phyloP scores from a whole-genome alignment of 495 filamentous ascomycete species.

The Aspergillus sclerotioniger region DNA sequence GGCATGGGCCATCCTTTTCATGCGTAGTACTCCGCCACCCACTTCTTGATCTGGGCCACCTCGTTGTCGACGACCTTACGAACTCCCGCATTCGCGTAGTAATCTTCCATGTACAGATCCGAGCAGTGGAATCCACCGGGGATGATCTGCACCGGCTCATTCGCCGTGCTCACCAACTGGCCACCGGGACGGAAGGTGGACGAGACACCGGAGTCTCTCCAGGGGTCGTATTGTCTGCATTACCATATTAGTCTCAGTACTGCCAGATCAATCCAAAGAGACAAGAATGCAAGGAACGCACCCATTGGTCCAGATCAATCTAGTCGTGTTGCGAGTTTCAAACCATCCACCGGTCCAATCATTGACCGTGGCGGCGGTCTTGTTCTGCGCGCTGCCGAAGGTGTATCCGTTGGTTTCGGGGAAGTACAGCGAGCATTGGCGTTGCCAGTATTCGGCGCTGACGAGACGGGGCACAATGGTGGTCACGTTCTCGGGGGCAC shows the following conservation, averaged over 20 bases:
- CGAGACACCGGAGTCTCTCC: slow-evolving; percentile 52
- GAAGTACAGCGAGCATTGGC: slow-evolving; percentile 61
- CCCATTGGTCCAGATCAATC: slow-evolving; percentile 63
- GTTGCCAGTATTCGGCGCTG: slow-evolving; percentile 54
- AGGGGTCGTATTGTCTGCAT: slow-evolving; percentile 55
- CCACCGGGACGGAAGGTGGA: slow-evolving; percentile 54
- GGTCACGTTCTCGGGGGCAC: slow-evolving; percentile 41
- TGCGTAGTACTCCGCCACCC: slow-evolving; percentile 48
- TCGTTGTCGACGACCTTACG: slow-evolving; percentile 39
- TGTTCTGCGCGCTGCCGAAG: slow-evolving; percentile 50
- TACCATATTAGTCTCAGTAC: not conserved
- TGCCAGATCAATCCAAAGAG: not conserved
- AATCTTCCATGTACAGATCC: slow-evolving; percentile 50
- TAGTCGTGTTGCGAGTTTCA: slow-evolving; percentile 48
- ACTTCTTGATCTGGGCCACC: slow-evolving; percentile 47
- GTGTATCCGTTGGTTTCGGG: slow-evolving; percentile 49
- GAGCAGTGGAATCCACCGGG: slow-evolving; percentile 54
- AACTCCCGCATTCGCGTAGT: slow-evolving; percentile 31
- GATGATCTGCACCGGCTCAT: slow-evolving; percentile 52
- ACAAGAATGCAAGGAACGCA: slow-evolving; percentile 19
- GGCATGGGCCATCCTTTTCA: not conserved
- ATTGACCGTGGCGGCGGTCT: slow-evolving; percentile 56
- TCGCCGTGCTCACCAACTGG: slow-evolving; percentile 40
- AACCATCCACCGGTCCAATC: slow-evolving; percentile 58
- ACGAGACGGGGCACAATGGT: slow-evolving; percentile 58